phyloP scores from a whole-genome alignment of 805 yeast genomes.

The Maudiozyma turicensis region DNA sequence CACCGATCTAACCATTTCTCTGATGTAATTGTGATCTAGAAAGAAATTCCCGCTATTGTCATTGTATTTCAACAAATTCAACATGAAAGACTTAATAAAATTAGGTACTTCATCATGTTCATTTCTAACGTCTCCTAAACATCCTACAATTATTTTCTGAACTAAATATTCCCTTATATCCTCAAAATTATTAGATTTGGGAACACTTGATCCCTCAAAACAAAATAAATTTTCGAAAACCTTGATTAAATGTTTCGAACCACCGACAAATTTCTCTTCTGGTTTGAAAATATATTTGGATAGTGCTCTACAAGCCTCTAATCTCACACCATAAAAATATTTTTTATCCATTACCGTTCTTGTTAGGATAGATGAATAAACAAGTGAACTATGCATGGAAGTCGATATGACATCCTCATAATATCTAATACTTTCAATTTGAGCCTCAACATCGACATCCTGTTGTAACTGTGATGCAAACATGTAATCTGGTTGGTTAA shows the following conservation, averaged over 20 bases:
- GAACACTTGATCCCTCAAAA: constrained; percentile 54
- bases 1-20: constrained; percentile 47
- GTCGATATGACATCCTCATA: constrained; percentile 42
- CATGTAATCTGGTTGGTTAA: constrained; percentile 92
- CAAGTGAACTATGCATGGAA: constrained; percentile 43
- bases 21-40: constrained; percentile 61
- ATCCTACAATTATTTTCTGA: constrained; percentile 56
- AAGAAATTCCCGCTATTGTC: constrained; percentile 75
- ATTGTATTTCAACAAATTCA: constrained; percentile 69
- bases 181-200: constrained; percentile 72
- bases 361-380: constrained; percentile 67
- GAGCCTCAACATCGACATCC: constrained; percentile 95
- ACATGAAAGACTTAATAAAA: constrained; percentile 49
- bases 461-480: constrained; percentile 86
- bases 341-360: constrained; percentile 76
- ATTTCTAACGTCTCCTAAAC: constrained; percentile 52
- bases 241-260: constrained; percentile 59
- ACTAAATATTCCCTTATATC: constrained; percentile 61
- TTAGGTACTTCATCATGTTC: constrained; percentile 53
- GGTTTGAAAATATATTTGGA: constrained; percentile 49
- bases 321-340: constrained; percentile 81
- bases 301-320: constrained; percentile 76
- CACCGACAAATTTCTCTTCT: constrained; percentile 31
- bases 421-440: constrained; percentile 67
- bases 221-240: constrained; percentile 67